Base-by-base conservation (phyloP, 2,329 filamentous ascomycete genomes). In the Nothophoma quercina region DNA sequence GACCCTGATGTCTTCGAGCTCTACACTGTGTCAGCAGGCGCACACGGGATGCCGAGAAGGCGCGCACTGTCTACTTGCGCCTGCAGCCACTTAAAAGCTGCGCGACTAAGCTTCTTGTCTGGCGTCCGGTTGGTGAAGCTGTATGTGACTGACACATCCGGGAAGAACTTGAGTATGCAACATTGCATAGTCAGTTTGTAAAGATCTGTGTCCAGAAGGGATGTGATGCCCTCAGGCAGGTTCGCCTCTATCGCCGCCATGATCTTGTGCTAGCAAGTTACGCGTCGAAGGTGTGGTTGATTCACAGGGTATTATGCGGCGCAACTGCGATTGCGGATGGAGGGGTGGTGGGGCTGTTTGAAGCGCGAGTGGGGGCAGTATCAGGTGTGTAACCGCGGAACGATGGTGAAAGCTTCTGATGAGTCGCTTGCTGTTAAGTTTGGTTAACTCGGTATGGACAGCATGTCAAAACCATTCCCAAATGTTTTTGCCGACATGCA, bases 131-230 rank as follows among this genome's bases (percentile, higher is more conserved):
- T 99, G 43, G 92, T 98, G 78, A 96, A 97, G 54, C 89, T 86
- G 71, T 98, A 99, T 2, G 90, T 92, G 52, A 98, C 95, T 35
- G 88, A 84, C 65, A 74, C 79, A 52, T 93, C 82, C 26, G 88
- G 88, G 75, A 96, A 98, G 79, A 93, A 96, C 76, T 96, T 96
- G 63, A 96, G 84, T 60, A 98, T 88, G 56, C 73, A 76, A 45
- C 74, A 96, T 88, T 99, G 95, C 95, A 99, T 99, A 16, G 95
- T 99, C 76, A 99, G 78, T 77, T 99, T 99, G 84, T 97, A 99
- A 56, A 99, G 76, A 73, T 89, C 86, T 1, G 79, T 82, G 51
- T 82, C 79, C 36, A 82, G 67, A n/a, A 81, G 70, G 2, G 79
- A 81, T 56, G 67, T 65, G 41, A 75, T 58, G 64, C 73, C 73